A percentile compares a stretch with the other conserved stretches of the same genome.
Evolutionary conservation across 768 basidiomycete genomes (phyloP).

Genomic region (Russula sp.): DNA sequence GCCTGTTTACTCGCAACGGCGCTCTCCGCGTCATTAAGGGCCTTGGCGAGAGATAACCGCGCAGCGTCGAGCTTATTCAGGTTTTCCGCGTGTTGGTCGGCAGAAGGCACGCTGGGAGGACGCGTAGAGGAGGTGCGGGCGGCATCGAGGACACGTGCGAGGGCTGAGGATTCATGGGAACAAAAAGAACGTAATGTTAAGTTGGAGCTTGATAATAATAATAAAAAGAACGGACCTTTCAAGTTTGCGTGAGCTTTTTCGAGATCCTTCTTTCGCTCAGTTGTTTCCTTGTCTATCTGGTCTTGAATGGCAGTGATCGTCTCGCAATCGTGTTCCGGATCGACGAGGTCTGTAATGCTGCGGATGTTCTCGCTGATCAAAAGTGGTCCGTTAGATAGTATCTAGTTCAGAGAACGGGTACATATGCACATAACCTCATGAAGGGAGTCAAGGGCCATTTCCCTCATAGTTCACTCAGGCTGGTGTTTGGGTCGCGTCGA

Average conservation of each 20-base stretch:
- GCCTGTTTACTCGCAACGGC: conserved; percentile 61
- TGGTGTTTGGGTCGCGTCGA: too few species aligned
- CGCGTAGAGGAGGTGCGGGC: conserved; percentile 67
- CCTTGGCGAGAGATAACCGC: conserved; percentile 61
- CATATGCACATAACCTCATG: conserved; percentile 17
- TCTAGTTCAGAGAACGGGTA: background rate
- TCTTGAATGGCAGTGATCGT: conserved; percentile 72
- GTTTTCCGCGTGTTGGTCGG: conserved; percentile 50
- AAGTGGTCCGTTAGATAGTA: background rate
- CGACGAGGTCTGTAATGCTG: conserved; percentile 66
- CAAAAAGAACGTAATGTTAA: background rate
- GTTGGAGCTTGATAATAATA: background rate
- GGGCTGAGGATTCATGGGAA: conserved; percentile 37
- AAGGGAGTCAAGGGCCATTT: conserved; percentile 7
- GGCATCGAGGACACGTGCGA: conserved; percentile 57
- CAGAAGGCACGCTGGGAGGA: conserved; percentile 63
- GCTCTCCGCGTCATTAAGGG: conserved; percentile 67
- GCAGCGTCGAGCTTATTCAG: conserved; percentile 62
- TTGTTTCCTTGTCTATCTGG: conserved; percentile 52
- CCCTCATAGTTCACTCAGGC: background rate
- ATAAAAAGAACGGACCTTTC: conserved; percentile 41
- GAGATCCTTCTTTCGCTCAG: conserved; percentile 55
- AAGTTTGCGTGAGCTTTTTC: conserved; percentile 62
- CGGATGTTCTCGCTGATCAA: conserved; percentile 53
- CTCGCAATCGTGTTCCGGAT: conserved; percentile 73